phyloP scores from a whole-genome alignment of 1,284 basidiomycete species.

The Papiliotrema nemorosa region DNA sequence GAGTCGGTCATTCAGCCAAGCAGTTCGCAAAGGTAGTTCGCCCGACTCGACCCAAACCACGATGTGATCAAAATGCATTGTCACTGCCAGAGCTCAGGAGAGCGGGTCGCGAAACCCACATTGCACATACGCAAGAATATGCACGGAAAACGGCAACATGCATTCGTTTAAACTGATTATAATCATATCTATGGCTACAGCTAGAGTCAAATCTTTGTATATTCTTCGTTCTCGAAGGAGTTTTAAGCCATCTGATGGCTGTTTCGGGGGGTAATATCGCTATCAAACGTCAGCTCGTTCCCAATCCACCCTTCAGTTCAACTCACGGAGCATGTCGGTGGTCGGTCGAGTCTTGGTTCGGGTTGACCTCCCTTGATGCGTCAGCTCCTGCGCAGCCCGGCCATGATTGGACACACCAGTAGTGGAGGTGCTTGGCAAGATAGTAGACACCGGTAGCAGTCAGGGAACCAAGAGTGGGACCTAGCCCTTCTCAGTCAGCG shows the following conservation, averaged over 20 bases:
- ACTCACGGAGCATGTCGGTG: slow-evolving; percentile 1
- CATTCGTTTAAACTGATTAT: not conserved
- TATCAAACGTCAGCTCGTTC: not conserved
- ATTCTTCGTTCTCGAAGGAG: too few species aligned
- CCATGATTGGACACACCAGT: slow-evolving; percentile 6
- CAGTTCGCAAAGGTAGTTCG: too few species aligned
- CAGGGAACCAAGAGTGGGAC: slow-evolving; percentile 60
- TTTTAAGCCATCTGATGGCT: too few species aligned
- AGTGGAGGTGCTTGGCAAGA: slow-evolving; percentile 54
- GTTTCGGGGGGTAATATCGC: not conserved
- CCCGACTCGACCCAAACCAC: too few species aligned
- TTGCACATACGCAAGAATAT: too few species aligned
- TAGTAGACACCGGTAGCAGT: slow-evolving; percentile 60
- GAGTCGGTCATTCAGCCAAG: too few species aligned
- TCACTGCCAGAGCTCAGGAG: too few species aligned
- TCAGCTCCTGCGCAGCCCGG: not conserved
- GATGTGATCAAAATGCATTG: too few species aligned
- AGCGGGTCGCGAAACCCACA: too few species aligned
- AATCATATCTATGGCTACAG: not conserved
- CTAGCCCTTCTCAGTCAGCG: slow-evolving; percentile 50
- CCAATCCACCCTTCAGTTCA: not conserved
- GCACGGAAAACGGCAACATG: too few species aligned
- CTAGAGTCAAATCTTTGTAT: too few species aligned
- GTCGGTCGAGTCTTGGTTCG: slow-evolving; percentile 5
- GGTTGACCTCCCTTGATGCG: slow-evolving; percentile 4